Evolutionary conservation across 352 stramenopile genomes (phyloP).

Genomic region (Phytophthora pistaciae): DNA sequence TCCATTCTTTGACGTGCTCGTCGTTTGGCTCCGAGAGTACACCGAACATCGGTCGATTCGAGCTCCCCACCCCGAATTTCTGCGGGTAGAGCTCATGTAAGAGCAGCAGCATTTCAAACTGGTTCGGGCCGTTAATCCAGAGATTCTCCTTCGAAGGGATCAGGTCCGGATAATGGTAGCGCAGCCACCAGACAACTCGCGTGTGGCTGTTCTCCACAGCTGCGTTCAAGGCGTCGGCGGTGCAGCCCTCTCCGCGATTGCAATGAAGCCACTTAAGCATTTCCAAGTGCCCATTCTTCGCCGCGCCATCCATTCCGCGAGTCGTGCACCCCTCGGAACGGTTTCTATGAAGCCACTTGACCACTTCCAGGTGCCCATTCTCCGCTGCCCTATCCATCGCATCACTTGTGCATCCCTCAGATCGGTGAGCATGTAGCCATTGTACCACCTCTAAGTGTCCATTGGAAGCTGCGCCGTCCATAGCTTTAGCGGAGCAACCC

Average conservation of each 20-base stretch:
- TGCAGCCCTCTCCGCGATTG: background rate
- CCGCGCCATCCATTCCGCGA: background rate
- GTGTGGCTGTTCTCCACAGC: background rate
- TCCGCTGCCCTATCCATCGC: constrained; percentile 2
- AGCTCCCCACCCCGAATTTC: background rate
- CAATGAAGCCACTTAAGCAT: background rate
- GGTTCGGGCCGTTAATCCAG: background rate
- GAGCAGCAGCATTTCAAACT: constrained; percentile 1
- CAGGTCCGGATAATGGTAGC: background rate
- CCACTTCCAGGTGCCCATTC: background rate
- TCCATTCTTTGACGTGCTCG: background rate
- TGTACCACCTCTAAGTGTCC: constrained; percentile 4
- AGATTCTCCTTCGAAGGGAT: background rate
- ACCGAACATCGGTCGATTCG: background rate
- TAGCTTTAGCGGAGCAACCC: background rate
- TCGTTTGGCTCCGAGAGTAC: background rate
- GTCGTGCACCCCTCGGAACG: background rate
- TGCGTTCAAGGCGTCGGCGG: background rate
- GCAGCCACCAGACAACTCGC: background rate
- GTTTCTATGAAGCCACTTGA: background rate
- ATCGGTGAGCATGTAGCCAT: constrained; percentile 1
- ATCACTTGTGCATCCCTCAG: background rate
- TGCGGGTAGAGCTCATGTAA: background rate
- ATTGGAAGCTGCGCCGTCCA: background rate
- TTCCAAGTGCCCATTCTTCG: background rate